Base-by-base conservation (phyloP, 192 early-diverging fungal genomes). In the Gaertneriomyces semiglobifer region DNA sequence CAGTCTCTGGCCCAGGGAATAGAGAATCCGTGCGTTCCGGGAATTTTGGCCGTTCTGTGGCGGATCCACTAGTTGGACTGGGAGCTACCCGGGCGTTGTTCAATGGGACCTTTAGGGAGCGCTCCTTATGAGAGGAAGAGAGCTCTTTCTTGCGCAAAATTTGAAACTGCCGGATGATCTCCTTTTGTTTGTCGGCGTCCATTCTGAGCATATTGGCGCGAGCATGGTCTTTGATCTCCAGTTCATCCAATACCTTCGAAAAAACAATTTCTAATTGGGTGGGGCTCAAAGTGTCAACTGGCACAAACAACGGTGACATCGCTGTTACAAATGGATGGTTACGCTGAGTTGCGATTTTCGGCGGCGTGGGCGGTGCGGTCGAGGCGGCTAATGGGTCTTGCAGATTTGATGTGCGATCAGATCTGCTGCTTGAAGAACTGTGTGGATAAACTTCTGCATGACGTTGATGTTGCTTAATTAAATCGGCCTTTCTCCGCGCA, bases 91-190 rank as follows among this genome's bases (percentile, higher is more conserved):
- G 25, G 25, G 1, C 25, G 25, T 33, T 33, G 25, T 33, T 33
- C 25, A 33, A 33, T 33, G 25, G 25, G 0, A 33, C 25, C 25
- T 0, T 33, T 33, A 33, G 25, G 2, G 25, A 33, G 25, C 16
- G 48, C 48, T 50, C 16, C 48, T 18, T 18, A n/a, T 14, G 59
- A 12, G 9, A 44, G 59, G 59, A 60, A 1, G n/a, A 16, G 19
- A 5, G 9, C 57, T 60, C 48, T 18, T 60, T 61, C 3, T 43
- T 56, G 20, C 58, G 56, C 45, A 64, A 18, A 44, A 56, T 33
- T n/a, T 72, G 57, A 57, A 66, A 72, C 43, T 66, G 70, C 2
- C 43, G 9, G 7, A 72, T 72, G 58, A 72, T 66, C 11, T 65
- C 57, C 25, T 19, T 16, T 41, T 66, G 62, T 9, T 54, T 43